Percentiles rank a stretch among this genome's conserved stretches.
Conservation (phyloP, 2,329 filamentous ascomycete species). For the Ophiostoma sp. region DNA sequence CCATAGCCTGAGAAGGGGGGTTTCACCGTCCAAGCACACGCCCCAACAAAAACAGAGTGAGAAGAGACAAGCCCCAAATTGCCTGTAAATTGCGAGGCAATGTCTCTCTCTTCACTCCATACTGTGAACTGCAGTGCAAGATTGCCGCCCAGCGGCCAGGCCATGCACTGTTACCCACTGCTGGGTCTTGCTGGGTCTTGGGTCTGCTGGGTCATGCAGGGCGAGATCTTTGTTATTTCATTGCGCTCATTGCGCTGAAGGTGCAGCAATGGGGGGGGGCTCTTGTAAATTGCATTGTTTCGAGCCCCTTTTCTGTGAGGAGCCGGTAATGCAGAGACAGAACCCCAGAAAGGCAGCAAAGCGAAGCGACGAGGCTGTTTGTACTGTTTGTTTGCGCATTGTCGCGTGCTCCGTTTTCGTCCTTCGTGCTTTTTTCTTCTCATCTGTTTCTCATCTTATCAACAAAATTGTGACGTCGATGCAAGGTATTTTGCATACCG, state of each 20-base stretch:
- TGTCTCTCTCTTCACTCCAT: background rate
- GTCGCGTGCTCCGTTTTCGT: slow-evolving; percentile 3
- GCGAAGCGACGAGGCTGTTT: background rate
- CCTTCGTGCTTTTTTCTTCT: background rate
- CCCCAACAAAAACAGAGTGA: background rate
- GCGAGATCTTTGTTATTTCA: background rate
- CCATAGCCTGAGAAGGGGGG: background rate
- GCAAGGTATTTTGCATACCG: background rate
- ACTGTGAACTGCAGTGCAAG: background rate
- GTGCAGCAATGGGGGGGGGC: slow-evolving; percentile 5
- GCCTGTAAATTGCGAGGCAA: slow-evolving; percentile 2
- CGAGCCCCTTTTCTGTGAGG: slow-evolving; percentile 12
- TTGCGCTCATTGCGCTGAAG: background rate
- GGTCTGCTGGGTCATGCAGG: slow-evolving; percentile 9
- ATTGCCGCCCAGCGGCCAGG: slow-evolving; percentile 1
- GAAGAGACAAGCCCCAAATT: background rate
- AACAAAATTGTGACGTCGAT: background rate
- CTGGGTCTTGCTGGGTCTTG: background rate
- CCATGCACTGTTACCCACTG: slow-evolving; percentile 7
- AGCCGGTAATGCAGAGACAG: background rate
- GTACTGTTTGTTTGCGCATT: background rate
- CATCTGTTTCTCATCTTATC: background rate
- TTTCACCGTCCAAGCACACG: slow-evolving; percentile 22
- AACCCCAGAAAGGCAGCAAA: background rate
- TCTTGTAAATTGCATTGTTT: slow-evolving; percentile 17